Conservation (phyloP, 768 basidiomycete species). For the Termitomyces sp. region DNA sequence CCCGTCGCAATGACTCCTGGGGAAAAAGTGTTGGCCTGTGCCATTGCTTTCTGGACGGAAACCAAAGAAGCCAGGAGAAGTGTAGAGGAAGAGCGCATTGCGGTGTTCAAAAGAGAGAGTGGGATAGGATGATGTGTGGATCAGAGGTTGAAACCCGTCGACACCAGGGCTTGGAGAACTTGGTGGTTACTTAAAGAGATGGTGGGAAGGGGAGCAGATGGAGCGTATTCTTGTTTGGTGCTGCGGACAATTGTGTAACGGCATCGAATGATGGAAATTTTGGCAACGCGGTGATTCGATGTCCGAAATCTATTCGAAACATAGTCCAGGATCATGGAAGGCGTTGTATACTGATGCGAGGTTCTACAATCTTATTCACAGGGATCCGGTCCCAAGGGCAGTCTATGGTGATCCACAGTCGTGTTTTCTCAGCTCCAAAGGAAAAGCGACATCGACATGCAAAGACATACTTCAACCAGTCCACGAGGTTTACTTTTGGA, state of each 20-base stretch:
- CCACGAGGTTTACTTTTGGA: not conserved
- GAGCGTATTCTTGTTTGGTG: not conserved
- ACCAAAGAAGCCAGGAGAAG: conserved; percentile 8
- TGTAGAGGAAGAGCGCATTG: conserved; percentile 10
- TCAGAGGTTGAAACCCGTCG: not conserved
- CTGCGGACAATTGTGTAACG: not conserved
- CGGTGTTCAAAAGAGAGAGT: not conserved
- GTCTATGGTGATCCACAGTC: not conserved
- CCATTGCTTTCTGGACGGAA: conserved; percentile 8
- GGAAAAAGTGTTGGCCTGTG: conserved; percentile 15
- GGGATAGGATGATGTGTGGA: not conserved
- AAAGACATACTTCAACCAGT: not conserved
- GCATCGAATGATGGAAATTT: not conserved
- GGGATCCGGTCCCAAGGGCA: not conserved
- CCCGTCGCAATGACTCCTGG: conserved; percentile 38
- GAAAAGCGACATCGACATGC: not conserved
- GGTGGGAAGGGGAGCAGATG: not conserved
- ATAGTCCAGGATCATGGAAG: not conserved
- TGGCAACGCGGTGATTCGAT: not conserved
- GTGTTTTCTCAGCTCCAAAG: not conserved
- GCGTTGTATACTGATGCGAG: not conserved
- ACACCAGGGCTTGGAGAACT: not conserved
- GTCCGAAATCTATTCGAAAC: conserved; percentile 2
- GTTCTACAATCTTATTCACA: too few relatives aligned
- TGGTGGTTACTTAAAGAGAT: not conserved